Evolutionary conservation across 768 basidiomycete species (phyloP), one percentile per base, ranked within the genome.

Genomic region (Suillus alpinus): DNA sequence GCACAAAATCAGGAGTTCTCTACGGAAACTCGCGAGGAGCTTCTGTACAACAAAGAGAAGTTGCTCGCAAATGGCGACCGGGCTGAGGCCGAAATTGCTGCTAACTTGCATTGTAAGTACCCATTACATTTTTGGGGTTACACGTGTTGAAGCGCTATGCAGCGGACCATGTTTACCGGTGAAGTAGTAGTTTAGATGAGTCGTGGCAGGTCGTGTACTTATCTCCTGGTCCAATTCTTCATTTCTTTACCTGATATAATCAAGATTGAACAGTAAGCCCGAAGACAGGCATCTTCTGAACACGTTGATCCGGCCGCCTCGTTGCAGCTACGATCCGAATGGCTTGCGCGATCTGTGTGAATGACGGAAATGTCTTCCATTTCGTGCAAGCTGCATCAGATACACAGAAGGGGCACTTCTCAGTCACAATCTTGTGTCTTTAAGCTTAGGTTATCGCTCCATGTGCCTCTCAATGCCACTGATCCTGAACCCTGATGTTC

Each of bases 21-120:
- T 1, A 96, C 94, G 36, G 97, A 99, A 79, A 98, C 94, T 10
- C 89, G 97, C 60, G 97, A 99, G 76, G 97, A 99, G 74, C 86
- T 98, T 58, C 81, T 98, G 41, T 99, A 99, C 79, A 98, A 98
- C 83, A 99, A 99, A 76, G 97, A 98, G 83, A 98, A 98, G 76
- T 84, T 99, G 58, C 83, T 99, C 36, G 88, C 94, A 29, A 98
- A 96, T 69, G 96, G 97, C 58, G 97, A 98, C 78, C 80, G 92
- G 67, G 93, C 94, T 59, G 97, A 99, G 75, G 93, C 95, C 31
- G 97, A 98, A 78, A 94, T 99, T 69, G 95, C 95, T 59, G 95
- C 97, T 50, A 98, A 98, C 76, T 76, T 94, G 64, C 81, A 92
- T 69, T 79, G 91, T 92, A 71, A 65, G 83, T 73, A 57, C 56